A percentile compares a stretch with the other conserved stretches of the same genome.
Conservation (phyloP, 2,329 filamentous ascomycete species). For the Cadophora sp. region DNA sequence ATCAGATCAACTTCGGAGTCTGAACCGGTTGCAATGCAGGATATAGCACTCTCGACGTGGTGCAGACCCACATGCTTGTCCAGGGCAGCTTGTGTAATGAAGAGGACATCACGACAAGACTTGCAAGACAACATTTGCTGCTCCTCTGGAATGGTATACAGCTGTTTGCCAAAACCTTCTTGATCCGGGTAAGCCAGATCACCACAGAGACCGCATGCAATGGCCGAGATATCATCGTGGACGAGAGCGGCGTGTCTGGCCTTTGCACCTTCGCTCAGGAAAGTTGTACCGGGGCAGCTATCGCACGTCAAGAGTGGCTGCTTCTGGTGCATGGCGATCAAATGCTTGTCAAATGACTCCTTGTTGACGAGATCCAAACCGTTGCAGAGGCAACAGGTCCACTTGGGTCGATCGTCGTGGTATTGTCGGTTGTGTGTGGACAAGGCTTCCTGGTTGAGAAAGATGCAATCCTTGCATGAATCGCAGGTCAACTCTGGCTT, state of each 20-base stretch:
- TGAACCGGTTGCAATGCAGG: no score
- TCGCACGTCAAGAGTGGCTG: neutral
- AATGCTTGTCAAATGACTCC: no score
- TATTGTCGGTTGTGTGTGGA: neutral
- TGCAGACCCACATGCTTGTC: neutral
- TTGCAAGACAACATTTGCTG: neutral
- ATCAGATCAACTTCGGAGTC: no score
- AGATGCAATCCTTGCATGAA: neutral
- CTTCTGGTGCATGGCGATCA: neutral
- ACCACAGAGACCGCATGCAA: neutral
- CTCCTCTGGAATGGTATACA: neutral
- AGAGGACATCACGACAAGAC: neutral
- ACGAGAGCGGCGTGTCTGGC: neutral
- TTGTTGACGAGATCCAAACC: no score
- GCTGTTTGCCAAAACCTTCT: neutral
- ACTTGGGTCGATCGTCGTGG: no score
- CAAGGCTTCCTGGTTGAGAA: neutral
- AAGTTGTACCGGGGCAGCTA: neutral
- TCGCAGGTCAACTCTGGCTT: neutral
- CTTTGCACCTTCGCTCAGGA: neutral
- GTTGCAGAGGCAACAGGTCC: no score
- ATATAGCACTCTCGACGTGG: no score
- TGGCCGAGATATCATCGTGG: neutral
- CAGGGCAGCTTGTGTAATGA: neutral
- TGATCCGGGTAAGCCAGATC: neutral